Conservation (phyloP, 305 asterid genomes). For the Ruellia speciosa region DNA sequence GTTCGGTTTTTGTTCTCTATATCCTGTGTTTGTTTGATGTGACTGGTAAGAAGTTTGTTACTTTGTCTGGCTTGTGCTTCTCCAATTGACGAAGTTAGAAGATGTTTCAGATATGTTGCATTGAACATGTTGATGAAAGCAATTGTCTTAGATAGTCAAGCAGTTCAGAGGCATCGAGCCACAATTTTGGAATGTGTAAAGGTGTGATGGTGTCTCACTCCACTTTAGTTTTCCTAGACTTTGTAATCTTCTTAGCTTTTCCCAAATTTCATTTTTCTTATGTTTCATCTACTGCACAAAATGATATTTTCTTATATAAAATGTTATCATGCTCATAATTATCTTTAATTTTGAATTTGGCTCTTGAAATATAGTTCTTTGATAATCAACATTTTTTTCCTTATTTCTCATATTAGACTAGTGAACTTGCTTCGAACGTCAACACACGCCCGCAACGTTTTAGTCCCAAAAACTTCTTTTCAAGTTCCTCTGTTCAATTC, state of each 20-base stretch:
- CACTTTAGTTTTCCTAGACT: not conserved
- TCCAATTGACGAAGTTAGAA: constrained; percentile 24
- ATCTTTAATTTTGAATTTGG: not conserved
- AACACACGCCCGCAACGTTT: not conserved
- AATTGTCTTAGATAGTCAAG: constrained; percentile 80
- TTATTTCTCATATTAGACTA: not conserved
- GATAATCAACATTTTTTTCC: too few relatives aligned
- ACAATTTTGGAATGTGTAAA: constrained; percentile 95
- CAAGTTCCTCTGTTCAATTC: not conserved
- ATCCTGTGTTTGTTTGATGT: not conserved
- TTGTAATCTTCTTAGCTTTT: not conserved
- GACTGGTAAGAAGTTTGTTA: not conserved
- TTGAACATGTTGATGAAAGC: constrained; percentile 98
- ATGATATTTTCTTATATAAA: too few relatives aligned
- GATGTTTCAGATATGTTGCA: constrained; percentile 77
- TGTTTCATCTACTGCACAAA: not conserved
- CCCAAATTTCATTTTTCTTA: not conserved
- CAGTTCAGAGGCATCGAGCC: constrained; percentile 94
- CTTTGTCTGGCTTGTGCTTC: constrained; percentile 22
- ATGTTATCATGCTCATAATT: not conserved
- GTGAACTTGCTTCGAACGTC: not conserved
- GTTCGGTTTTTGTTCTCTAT: constrained; percentile 12
- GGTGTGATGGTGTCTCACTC: constrained; percentile 34
- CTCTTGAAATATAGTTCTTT: not conserved
- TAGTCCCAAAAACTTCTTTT: not conserved